phyloP scores from a whole-genome alignment of 345 rosid genomes.

The Toxicodendron radicans region DNA sequence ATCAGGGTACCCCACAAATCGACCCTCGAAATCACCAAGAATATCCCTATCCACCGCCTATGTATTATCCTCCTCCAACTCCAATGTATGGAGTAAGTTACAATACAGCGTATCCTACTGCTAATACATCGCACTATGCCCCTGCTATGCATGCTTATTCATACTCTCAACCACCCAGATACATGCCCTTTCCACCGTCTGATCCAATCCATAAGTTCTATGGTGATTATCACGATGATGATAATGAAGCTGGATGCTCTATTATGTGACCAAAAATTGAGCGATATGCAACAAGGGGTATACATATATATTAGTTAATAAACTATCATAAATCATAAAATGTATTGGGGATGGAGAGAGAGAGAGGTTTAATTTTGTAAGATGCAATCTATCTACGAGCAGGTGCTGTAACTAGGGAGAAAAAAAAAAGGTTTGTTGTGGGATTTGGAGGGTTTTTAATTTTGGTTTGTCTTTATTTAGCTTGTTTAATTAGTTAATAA shows the following conservation, averaged over 20 bases:
- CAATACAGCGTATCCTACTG: slow-evolving; percentile 36
- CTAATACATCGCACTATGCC: slow-evolving; percentile 27
- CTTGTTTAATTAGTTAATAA: not conserved
- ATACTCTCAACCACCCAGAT: slow-evolving; percentile 14
- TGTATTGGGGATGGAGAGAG: not conserved
- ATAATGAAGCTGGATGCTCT: slow-evolving; percentile 41
- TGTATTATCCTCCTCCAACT: slow-evolving; percentile 36
- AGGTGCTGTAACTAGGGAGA: not conserved
- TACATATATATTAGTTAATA: not conserved
- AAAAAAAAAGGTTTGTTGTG: not conserved
- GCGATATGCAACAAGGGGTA: not conserved
- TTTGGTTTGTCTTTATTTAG: slow-evolving; percentile 15
- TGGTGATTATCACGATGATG: slow-evolving; percentile 1
- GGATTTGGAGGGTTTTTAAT: slow-evolving; percentile 8
- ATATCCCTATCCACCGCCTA: slow-evolving; percentile 22
- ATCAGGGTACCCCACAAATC: slow-evolving; percentile 17
- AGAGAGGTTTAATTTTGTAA: slow-evolving; percentile 11
- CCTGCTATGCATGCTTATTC: slow-evolving; percentile 28
- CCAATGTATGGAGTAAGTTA: slow-evolving; percentile 41
- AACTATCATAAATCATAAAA: not conserved
- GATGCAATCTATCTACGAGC: not conserved
- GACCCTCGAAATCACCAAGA: slow-evolving; percentile 9
- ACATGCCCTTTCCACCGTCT: slow-evolving; percentile 35
- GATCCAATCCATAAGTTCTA: slow-evolving; percentile 23
- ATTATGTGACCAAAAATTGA: slow-evolving; percentile 35